Percentiles rank a stretch among this genome's conserved stretches.
Conservation (phyloP, 305 asterid species). For the Fraxinus angustifolia region DNA sequence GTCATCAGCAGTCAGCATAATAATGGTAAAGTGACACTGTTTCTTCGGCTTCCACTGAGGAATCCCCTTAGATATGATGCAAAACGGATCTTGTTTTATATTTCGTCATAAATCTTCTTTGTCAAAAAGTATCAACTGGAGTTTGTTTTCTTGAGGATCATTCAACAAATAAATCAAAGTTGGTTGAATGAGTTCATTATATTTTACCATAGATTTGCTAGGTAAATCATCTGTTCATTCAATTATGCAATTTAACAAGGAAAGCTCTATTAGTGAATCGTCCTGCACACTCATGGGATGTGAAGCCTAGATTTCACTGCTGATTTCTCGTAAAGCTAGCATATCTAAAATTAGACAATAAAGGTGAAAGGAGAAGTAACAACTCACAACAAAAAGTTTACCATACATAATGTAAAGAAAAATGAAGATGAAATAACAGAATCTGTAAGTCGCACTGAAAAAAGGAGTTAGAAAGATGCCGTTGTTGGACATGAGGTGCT, state of each 20-base stretch:
- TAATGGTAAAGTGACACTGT: background rate
- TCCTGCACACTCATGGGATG: background rate
- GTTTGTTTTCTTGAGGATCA: background rate
- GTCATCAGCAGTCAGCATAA: background rate
- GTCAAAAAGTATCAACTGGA: background rate
- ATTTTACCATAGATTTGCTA: background rate
- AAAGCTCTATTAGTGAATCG: background rate
- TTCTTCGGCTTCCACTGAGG: background rate
- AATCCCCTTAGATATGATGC: background rate
- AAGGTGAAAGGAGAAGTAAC: background rate
- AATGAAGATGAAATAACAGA: background rate
- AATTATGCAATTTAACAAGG: background rate
- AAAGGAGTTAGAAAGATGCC: background rate
- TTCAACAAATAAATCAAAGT: background rate
- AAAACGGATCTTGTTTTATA: background rate
- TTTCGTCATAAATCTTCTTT: background rate
- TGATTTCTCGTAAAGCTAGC: background rate
- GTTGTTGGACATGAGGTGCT: constrained; percentile 15
- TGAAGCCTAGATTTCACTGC: background rate
- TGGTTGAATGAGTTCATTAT: background rate
- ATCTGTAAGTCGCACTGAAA: background rate
- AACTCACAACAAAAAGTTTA: background rate
- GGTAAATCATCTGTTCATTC: background rate
- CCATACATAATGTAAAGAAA: background rate
- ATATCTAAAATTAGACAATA: background rate